Base-by-base conservation (phyloP, 768 basidiomycete species). In the Auricularia sp. region DNA sequence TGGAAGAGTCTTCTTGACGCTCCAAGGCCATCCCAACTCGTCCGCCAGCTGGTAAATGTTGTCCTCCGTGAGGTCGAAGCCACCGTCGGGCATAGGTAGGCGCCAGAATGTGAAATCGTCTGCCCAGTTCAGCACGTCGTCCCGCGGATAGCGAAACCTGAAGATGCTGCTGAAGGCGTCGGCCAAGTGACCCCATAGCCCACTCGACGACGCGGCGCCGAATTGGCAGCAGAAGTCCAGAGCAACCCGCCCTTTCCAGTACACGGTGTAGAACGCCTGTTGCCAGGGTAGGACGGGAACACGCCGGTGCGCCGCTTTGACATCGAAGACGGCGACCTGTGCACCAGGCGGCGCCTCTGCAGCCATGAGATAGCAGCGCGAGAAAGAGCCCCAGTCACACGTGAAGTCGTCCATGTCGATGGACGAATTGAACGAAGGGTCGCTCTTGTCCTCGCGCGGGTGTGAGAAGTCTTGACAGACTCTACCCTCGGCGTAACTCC, bases 341-440 rank as follows among this genome's bases (percentile, higher is more conserved):
- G 77, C 67, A 12, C 75, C 75, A 0, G 67, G 64, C 0, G 79
- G 79, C 0, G 75, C 71, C 21, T 70, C 60, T 7, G 71, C 67
- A 1, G 77, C 68, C 3, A 73, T 14, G 0, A 70, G 60, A 21
- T 60, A 70, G 23, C 70, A 69, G 3, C 70, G 66, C 0, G 66
- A 63, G 4, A 80, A 80, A 1, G 77, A 74, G 0, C 78, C 77
- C 79, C 80, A 81, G 0, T 62, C 70, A 0, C 72, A 73, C 14
- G 70, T 72, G 61, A 77, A 79, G n/a, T 72, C 53, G 54, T 74
- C 67, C 0, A 69, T 65, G 58, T 75, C 58, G 14, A 77, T 74
- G 12, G 64, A 59, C 1, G 72, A 62, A 61, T 78, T 78, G 7
- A 78, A 63, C 0, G 75, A 78, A 0, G 64, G 61, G 60, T 6